Percentiles rank a stretch among this genome's conserved stretches.
Conservation (phyloP, 2,329 filamentous ascomycete genomes). For the Graphiopsis chlorocephala region DNA sequence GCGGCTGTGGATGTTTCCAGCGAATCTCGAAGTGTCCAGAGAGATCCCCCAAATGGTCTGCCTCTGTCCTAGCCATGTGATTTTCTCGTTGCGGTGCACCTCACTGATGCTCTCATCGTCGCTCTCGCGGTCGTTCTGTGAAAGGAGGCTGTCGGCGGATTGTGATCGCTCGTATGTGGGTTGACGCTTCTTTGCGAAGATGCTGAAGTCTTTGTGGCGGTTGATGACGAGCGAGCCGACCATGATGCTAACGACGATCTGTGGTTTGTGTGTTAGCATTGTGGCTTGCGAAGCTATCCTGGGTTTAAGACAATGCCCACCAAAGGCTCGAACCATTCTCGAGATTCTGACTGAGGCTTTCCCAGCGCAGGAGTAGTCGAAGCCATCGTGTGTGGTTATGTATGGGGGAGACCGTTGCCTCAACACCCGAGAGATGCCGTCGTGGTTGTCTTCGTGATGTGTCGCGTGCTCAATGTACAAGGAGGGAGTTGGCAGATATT, state of each 20-base stretch:
- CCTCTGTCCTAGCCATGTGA: slow-evolving; percentile 48
- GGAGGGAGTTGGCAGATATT: slow-evolving; percentile 1
- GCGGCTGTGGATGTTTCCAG: slow-evolving; percentile 58
- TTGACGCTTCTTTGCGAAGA: slow-evolving; percentile 18
- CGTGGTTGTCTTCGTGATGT: background rate
- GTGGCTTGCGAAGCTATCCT: background rate
- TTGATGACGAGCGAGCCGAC: slow-evolving; percentile 41
- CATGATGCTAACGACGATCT: slow-evolving; percentile 46
- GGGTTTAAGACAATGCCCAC: slow-evolving; percentile 19
- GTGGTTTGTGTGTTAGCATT: background rate
- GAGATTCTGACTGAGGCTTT: slow-evolving; percentile 26
- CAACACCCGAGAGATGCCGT: background rate
- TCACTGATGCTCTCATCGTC: background rate
- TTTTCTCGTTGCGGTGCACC: slow-evolving; percentile 39
- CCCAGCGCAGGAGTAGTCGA: slow-evolving; percentile 13
- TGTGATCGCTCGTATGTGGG: slow-evolving; percentile 40
- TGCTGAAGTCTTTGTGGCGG: slow-evolving; percentile 38
- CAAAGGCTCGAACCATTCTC: slow-evolving; percentile 28
- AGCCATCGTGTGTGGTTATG: slow-evolving; percentile 4
- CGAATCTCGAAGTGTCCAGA: slow-evolving; percentile 54
- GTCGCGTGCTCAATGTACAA: background rate
- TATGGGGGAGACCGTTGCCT: background rate
- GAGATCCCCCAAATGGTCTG: slow-evolving; percentile 52
- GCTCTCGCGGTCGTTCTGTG: slow-evolving; percentile 18
- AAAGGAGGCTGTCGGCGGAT: slow-evolving; percentile 42